Base-by-base conservation (phyloP, 495 filamentous ascomycete species). In the Talaromyces nanjingensis region DNA sequence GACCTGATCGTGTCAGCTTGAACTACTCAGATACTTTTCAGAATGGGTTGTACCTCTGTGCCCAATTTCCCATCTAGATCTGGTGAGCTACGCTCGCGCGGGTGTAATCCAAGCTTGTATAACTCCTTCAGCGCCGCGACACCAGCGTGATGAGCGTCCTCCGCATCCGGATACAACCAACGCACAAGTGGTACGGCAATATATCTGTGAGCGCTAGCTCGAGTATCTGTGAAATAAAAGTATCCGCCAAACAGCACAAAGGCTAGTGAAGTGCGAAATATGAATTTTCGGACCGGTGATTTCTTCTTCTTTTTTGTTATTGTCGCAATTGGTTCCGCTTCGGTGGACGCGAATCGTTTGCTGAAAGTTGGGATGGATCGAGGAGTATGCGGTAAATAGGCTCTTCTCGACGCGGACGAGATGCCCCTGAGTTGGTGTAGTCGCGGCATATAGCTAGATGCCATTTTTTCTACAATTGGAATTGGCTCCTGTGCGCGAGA, bases 181-280 rank as follows among this genome's bases (percentile, higher is more conserved):
- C 93, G 84, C 12, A 98, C 77, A 53, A 88, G 73, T 18, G 87
- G 92, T 25, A 91, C 88, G 33, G 91, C 78, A n/a, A 89, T 78
- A 75, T 89, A 96, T 64, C 84, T 83, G 79, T 97, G 94, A 63
- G 93, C 69, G 68, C 87, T 88, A 24, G 94, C 90, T 64, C 94
- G 86, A 12, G 93, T 97, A 76, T 98, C 94, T 63, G 93, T 97
- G 37, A 86, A 75, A 71, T 97, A 97, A 69, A 90, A 76, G 71
- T 90, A 94, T 33, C 81, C 79, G 56, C 84, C 79, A 53, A 76
- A 65, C 29, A 83, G 63, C 29, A 74, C 71, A 20, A 88, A 63
- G 6, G 78, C 73, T 58, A 92, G 66, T 2, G 84, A 77, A 18
- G 84, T 82, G 55, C 86, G 80, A 61, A 84, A 83, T 22, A 88